A percentile compares a stretch with the other conserved stretches of the same genome.
Evolutionary conservation across 805 yeast genomes (phyloP).

Genomic region (Starmerella davenportii): DNA sequence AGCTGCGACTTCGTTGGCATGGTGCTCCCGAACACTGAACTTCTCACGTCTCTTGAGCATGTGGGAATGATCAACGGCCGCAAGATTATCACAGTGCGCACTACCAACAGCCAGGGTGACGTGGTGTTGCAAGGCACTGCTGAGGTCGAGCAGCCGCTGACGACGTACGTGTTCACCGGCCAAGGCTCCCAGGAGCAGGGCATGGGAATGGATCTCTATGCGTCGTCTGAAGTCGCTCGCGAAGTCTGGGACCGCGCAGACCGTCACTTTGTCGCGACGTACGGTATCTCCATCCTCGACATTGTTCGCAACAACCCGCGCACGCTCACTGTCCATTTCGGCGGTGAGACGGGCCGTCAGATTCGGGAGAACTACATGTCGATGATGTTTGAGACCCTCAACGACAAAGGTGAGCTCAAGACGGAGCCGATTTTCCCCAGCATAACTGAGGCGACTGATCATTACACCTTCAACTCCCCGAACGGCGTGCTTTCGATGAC

Average conservation of each 20-base stretch:
- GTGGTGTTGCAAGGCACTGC: conserved; percentile 82
- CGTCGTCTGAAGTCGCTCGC: conserved; percentile 75
- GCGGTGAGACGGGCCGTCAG: conserved; percentile 92
- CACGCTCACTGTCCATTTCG: conserved; percentile 87
- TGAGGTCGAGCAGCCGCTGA: conserved; percentile 94
- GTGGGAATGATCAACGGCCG: conserved; percentile 99
- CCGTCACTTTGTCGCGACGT: conserved; percentile 72
- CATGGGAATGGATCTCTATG: conserved; percentile 99
- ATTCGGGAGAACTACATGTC: conserved; percentile 87
- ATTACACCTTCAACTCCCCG: conserved; percentile 71
- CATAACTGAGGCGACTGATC: conserved; percentile 62
- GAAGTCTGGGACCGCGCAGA: conserved; percentile 98
- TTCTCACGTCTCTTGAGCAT: conserved; percentile 78
- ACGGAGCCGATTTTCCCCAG: conserved; percentile 92
- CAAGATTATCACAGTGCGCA: conserved; percentile 83
- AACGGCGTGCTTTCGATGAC: conserved; percentile 93
- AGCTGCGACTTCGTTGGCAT: conserved; percentile 81
- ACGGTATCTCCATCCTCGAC: conserved; percentile 92
- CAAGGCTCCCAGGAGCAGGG: conserved; percentile 99
- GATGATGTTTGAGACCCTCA: conserved; percentile 95
- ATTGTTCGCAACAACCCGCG: conserved; percentile 92
- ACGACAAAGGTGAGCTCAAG: conserved; percentile 59
- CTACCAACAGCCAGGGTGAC: conserved; percentile 65
- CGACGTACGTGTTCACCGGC: conserved; percentile 95
- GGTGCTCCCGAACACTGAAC: conserved; percentile 90